Base-by-base conservation (phyloP, 805 yeast species). In the Cyberlindnera xishuangbannaensis region DNA sequence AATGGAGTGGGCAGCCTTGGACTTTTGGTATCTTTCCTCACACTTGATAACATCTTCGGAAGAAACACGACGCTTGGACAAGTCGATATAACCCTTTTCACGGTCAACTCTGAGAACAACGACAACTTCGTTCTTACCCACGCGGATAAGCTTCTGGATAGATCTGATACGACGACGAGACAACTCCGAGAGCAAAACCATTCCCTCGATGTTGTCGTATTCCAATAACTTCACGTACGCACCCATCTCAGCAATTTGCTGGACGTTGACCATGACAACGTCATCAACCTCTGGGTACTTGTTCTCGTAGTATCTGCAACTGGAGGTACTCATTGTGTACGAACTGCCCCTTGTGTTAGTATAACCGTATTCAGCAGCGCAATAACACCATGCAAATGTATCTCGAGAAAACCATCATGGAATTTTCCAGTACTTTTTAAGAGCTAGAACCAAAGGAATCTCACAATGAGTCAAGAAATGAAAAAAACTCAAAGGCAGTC, bases 161-260 rank as follows among this genome's bases (percentile, higher is more conserved):
- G 97, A 86, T 63, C 98, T 78, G 55, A 92, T 92, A 69, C 98
- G 94, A 73, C 98, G 86, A 76, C 98, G 84, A 23, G 97, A 88
- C 50, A 92, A 74, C 67, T 92, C 98, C 26, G 95, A 83, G 53
- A 92, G 74, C 47, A 92, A 70, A 38, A 92, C 95, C 98, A 92
- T 92, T 55, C 98, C 98, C 65, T 92, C 98, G 56, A 92, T 90
- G 61, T 90, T 92, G 65, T 92, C 97, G 58, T 92, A 92, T 65
- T 92, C 98, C 45, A 92, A 73, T 46, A 92, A 72, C 62, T 87
- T 90, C 45, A 92, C 95, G 61, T 92, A 92, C 11, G 98, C 98
- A 40, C 98, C 98, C 98, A 92, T 92, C 63, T 92, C 98, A 48
- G 97, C 98, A 51, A 92, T 92, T 61, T 84, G 94, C 62, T 84